A percentile compares a stretch with the other conserved stretches of the same genome.
Evolutionary conservation across 768 basidiomycete genomes (phyloP).

Genomic region (Mycena galericulata): DNA sequence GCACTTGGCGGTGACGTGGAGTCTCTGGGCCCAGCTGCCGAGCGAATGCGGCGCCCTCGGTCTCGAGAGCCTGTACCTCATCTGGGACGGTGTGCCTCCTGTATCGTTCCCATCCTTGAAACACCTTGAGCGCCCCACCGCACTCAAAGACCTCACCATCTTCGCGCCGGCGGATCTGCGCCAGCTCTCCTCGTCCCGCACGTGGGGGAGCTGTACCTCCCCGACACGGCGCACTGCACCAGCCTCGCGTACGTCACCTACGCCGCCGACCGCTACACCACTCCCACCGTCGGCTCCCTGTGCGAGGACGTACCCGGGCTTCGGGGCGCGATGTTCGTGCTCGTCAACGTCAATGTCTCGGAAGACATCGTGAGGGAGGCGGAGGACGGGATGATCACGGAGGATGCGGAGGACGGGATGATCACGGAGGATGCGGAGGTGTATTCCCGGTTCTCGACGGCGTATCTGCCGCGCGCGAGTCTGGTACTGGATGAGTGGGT

Average conservation of each 20-base stretch:
- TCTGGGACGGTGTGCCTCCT: neutral
- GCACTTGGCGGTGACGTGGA: slow-evolving; percentile 12
- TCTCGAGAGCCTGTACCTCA: slow-evolving; percentile 13
- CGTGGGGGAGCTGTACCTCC: slow-evolving; percentile 1
- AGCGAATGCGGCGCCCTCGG: neutral
- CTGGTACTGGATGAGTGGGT: too few species aligned
- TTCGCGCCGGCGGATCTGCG: neutral
- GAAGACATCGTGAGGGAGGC: neutral
- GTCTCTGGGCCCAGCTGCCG: neutral
- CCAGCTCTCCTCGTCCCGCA: neutral
- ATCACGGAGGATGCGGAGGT: neutral
- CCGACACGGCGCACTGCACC: neutral
- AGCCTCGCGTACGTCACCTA: slow-evolving; percentile 23
- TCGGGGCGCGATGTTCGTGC: neutral
- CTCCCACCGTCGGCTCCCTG: neutral
- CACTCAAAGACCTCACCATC: slow-evolving; percentile 9
- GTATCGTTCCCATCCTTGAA: neutral
- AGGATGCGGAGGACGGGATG: neutral
- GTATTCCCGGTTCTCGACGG: slow-evolving; percentile 12
- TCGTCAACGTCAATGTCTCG: neutral
- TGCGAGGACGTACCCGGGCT: neutral
- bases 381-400: neutral
- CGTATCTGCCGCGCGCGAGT: too few species aligned
- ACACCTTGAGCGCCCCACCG: neutral
- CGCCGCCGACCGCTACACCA: neutral